Evolutionary conservation across 257 asterid species (phyloP).

Genomic region (Petrea volubilis): DNA sequence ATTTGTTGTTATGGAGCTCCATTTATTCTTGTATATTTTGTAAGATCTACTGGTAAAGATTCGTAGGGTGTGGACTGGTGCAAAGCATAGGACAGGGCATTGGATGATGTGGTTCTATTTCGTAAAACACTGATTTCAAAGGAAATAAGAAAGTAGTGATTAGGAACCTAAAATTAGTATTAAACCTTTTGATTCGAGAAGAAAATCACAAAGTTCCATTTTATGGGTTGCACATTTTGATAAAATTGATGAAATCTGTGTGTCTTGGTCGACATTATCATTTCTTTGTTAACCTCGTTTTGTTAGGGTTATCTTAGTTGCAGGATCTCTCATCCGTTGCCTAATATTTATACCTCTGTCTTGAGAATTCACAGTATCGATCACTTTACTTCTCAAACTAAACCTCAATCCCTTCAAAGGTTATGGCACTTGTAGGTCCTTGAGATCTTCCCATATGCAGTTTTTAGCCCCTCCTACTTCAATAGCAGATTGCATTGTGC

Average conservation of each 20-base stretch:
- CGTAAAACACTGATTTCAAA: not conserved
- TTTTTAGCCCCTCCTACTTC: not conserved
- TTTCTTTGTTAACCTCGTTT: not conserved
- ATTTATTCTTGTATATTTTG: not conserved
- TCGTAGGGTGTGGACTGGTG: not conserved
- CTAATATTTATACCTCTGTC: not conserved
- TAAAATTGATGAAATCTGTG: not conserved
- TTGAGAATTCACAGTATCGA: not conserved
- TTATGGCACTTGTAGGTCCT: not conserved
- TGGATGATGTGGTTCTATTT: not conserved
- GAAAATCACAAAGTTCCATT: not conserved
- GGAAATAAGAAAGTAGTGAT: not conserved
- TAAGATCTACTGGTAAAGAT: not conserved
- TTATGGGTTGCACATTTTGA: not conserved
- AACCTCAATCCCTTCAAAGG: not conserved
- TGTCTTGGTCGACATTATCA: not conserved
- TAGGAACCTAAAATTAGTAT: not conserved
- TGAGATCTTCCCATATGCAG: not conserved
- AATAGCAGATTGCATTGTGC: not conserved
- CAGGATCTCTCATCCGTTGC: not conserved
- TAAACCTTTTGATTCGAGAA: not conserved
- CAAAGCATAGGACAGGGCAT: not conserved
- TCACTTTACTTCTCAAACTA: not conserved
- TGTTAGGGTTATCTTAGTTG: not conserved
- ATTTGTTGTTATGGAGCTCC: slow-evolving; percentile 6